phyloP scores from a whole-genome alignment of 768 basidiomycete species.

The Psilocybe subaeruginosa region DNA sequence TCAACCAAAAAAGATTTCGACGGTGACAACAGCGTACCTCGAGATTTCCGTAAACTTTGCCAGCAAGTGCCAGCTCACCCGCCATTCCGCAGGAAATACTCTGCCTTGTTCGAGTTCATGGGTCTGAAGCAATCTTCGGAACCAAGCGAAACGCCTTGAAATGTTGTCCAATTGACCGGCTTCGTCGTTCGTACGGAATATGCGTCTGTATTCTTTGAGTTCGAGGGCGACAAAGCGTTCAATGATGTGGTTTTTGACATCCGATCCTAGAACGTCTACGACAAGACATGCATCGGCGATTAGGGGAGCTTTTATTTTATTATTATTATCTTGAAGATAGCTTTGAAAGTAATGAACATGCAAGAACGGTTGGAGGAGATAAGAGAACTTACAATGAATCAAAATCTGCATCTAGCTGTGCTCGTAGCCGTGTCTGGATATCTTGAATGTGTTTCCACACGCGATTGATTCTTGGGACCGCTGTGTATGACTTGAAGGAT shows the following conservation, averaged over 20 bases:
- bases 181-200: conserved; percentile 92
- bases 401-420: conserved; percentile 86
- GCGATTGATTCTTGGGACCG: conserved; percentile 76
- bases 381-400: conserved; percentile 77
- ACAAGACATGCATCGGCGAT: conserved; percentile 88
- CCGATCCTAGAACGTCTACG: conserved; percentile 85
- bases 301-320: conserved; percentile 61
- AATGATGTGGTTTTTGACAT: conserved; percentile 79
- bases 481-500: conserved; percentile 78
- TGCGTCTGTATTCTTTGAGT: conserved; percentile 93
- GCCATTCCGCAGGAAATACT: conserved; percentile 88
- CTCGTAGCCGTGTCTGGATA: conserved; percentile 80
- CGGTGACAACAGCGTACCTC: conserved; percentile 48
- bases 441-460: conserved; percentile 82
- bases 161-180: conserved; percentile 97
- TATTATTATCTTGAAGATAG: conserved; percentile 78
- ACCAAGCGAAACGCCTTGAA: conserved; percentile 93
- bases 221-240: conserved; percentile 90
- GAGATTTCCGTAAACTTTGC: conserved; percentile 92
- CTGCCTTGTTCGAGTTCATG: conserved; percentile 88
- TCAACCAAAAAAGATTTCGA: background rate
- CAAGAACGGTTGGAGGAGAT: background rate
- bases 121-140: conserved; percentile 78
- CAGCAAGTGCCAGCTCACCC: conserved; percentile 78
- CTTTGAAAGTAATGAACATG: conserved; percentile 38